phyloP scores from a whole-genome alignment of 2,329 filamentous ascomycete species.

The Ascocoryne sarcoides region DNA sequence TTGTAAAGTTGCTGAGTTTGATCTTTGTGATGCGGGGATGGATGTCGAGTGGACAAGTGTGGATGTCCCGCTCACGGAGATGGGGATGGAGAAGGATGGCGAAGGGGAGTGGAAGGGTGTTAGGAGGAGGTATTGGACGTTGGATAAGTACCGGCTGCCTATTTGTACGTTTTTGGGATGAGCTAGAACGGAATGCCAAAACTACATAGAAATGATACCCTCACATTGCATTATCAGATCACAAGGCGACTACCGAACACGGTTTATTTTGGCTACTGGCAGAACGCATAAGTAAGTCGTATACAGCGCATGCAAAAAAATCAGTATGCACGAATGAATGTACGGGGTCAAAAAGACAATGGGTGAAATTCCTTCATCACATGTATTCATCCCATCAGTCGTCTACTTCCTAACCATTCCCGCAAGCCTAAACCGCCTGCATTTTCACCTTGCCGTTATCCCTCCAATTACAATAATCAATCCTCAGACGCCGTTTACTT shows the following conservation, averaged over 20 bases:
- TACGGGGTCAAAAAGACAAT: no score
- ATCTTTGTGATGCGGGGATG: conserved; percentile 79
- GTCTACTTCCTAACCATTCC: background rate
- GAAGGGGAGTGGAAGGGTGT: conserved; percentile 82
- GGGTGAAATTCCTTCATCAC: no score
- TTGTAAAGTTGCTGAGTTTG: conserved; percentile 82
- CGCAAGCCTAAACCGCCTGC: no score
- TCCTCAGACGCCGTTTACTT: conserved; percentile 31
- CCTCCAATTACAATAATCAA: no score
- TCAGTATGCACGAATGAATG: background rate
- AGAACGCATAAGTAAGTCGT: no score
- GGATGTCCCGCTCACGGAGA: conserved; percentile 51
- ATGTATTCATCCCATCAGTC: no score
- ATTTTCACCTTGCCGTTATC: no score
- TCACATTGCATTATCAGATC: conserved; percentile 6
- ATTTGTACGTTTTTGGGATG: conserved; percentile 58
- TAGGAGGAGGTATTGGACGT: conserved; percentile 79
- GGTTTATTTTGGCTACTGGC: no score
- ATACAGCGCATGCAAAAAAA: conserved; percentile 1
- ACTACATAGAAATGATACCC: conserved; percentile 9
- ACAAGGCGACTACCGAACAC: conserved; percentile 1
- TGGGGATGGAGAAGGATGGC: conserved; percentile 52
- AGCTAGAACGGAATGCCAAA: background rate
- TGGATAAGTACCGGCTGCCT: conserved; percentile 69
- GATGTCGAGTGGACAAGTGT: conserved; percentile 82